Base-by-base conservation (phyloP, 1,284 basidiomycete genomes). In the Microbotryomycetes sp. region DNA sequence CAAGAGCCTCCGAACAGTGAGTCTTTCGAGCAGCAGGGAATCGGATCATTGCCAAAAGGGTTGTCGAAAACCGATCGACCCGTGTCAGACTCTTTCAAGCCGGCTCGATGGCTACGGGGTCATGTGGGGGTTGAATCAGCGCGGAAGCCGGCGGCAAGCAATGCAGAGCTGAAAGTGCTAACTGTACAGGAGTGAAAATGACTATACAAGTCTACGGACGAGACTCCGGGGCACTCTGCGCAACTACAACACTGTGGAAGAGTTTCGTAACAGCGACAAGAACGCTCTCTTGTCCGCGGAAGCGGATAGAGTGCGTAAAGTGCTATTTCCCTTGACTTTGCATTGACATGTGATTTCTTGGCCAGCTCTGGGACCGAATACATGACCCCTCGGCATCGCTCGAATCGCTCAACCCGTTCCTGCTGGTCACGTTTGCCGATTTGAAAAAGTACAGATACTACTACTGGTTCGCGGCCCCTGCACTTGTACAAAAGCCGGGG, bases 401-500 rank as follows among this genome's bases (percentile, higher is more conserved):
- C 28, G 54, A 62, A n/a, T 45, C 59, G 0, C 79, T 97, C 52
- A 88, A 83, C 59, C 81, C 81, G 2, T 97, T 97, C 76, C 79
- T 97, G 16, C 79, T 96, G 27, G 87, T 98, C 68, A 91, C 91
- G 0, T 98, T 87, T 71, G 89, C 96, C 0, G 96, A 98, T 75
- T 84, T 98, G 62, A 98, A 98, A 80, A 97, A 94, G 76, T 97
- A 94, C 79, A 88, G 87, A 66, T 97, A 91, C 75, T 92, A 88
- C 74, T 97, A 98, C 76, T 97, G 94, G 93, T 97, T 97, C 71
- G 89, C 89, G 0, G 96, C 97, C 75, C 96, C 96, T 0, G 91
- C 91, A 0, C 84, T 97, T 60, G 83, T 87, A 0, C 81, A 88
- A 16, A 89, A 89, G 68, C 91, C 91, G 3, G 82, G 85, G 0